Evolutionary conservation across 1,284 basidiomycete genomes (phyloP).

Genomic region (Ganoderma leucocontextum): DNA sequence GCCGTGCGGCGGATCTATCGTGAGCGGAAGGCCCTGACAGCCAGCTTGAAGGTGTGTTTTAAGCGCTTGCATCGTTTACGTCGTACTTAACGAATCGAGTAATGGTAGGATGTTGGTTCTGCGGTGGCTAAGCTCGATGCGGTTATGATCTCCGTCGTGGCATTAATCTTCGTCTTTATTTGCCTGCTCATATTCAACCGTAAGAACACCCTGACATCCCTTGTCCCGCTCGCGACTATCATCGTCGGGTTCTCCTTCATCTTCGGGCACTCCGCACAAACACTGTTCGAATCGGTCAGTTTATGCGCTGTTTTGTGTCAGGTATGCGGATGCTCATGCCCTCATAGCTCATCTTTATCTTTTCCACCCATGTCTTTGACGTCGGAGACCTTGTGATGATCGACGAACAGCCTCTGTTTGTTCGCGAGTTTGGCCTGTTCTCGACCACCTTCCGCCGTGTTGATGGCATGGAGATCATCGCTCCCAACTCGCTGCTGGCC

Average conservation of each 20-base stretch:
- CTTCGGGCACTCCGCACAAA: constrained; percentile 85
- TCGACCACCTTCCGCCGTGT: constrained; percentile 83
- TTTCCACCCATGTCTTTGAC: constrained; percentile 83
- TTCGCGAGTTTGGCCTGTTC: constrained; percentile 84
- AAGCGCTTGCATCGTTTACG: background rate
- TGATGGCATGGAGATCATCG: constrained; percentile 83
- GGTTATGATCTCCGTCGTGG: constrained; percentile 69
- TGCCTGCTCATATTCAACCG: constrained; percentile 84
- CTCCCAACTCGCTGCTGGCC: constrained; percentile 82
- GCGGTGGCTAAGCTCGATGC: constrained; percentile 82
- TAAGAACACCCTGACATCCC: constrained; percentile 73
- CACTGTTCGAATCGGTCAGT: constrained; percentile 80
- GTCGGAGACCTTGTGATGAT: constrained; percentile 84
- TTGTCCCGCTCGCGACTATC: constrained; percentile 84
- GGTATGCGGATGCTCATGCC: constrained; percentile 11
- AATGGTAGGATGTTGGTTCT: constrained; percentile 64
- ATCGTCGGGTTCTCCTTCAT: constrained; percentile 84
- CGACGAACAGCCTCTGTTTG: constrained; percentile 69
- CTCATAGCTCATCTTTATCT: constrained; percentile 79
- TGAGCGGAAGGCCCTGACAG: constrained; percentile 77
- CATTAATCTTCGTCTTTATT: constrained; percentile 74
- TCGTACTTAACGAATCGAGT: background rate
- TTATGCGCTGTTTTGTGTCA: background rate
- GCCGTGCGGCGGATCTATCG: constrained; percentile 85
- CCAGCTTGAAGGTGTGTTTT: constrained; percentile 68